phyloP scores from a whole-genome alignment of 1,284 basidiomycete species.

The Irpex sp. region DNA sequence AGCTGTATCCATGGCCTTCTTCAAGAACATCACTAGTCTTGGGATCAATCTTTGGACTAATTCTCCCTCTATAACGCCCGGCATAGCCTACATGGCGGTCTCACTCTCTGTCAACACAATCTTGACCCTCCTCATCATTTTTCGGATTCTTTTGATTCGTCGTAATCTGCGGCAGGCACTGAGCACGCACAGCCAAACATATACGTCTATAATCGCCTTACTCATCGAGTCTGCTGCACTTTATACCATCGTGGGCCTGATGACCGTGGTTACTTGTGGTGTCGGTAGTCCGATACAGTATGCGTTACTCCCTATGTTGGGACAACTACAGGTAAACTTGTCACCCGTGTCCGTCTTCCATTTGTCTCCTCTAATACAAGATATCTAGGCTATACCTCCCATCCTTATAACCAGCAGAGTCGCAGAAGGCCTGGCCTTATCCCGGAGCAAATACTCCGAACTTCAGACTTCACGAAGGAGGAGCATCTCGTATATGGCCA shows the following conservation, averaged over 20 bases:
- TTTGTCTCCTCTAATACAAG: neutral
- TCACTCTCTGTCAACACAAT: constrained; percentile 27
- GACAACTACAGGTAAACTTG: constrained; percentile 32
- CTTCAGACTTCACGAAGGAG: neutral
- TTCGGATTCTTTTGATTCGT: constrained; percentile 18
- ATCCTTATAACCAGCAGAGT: constrained; percentile 35
- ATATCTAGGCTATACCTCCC: constrained; percentile 25
- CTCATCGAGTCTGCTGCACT: constrained; percentile 28
- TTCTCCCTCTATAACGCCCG: constrained; percentile 15
- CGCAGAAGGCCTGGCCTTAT: constrained; percentile 36
- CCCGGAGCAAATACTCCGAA: constrained; percentile 6
- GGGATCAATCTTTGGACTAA: constrained; percentile 21
- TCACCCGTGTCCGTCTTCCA: neutral
- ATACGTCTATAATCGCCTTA: constrained; percentile 20
- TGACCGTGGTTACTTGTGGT: constrained; percentile 29
- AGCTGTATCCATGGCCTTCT: constrained; percentile 25
- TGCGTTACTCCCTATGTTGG: constrained; percentile 31
- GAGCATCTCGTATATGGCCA: neutral
- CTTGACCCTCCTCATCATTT: constrained; percentile 26
- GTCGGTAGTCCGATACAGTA: constrained; percentile 28
- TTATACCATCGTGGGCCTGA: constrained; percentile 26
- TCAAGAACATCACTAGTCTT: constrained; percentile 20
- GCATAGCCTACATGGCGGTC: constrained; percentile 28
- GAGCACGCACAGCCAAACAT: constrained; percentile 4
- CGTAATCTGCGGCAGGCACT: constrained; percentile 3